Base-by-base conservation (phyloP, 441 rosid genomes). In the Pelargonium citronellum region DNA sequence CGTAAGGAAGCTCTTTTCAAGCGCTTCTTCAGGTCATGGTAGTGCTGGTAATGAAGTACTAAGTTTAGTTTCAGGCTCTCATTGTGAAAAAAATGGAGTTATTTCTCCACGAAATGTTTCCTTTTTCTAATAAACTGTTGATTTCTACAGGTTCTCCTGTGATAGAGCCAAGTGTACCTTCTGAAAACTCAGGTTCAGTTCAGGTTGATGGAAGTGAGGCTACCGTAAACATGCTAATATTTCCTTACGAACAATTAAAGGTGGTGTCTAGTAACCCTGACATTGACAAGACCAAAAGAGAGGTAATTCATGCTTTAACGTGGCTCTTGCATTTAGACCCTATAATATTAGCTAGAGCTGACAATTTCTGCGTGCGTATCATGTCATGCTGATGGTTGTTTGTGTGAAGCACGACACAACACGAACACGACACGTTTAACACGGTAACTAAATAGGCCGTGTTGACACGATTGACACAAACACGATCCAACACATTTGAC, bases 241-340 rank as follows among this genome's bases (percentile, higher is more conserved):
- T 78, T 83, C 81, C 92, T 9, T 89, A 81, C 10, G 75, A 82
- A 73, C 83, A 79, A 74, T 72, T 91, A 68, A 85, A 64, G 63
- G 84, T 84, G 72, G 75, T 75, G 66, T 87, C 97, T 34, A 74
- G 69, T 34, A 85, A 81, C 70, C 90, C 90, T 15, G 87, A 78
- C 78, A 86, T 88, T 72, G 88, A 89, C 61, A 78, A 74, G 44
- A 77, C 88, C 60, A 87, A 77, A 88, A 83, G 96, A 84, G 96
- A 89, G 92, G 96, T 88, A 80, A 12, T 62, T 22, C 13, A 27
- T n/a, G 27, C 41, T 37, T 37, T 37, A 37, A 34, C 39, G 39
- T 5, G 39, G 5, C 39, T 34, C 7, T 34, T 34, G 39, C 7
- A 34, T 34, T 34, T 37, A 37, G 7, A 37, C 8, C 8, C 41